Base-by-base conservation (phyloP, 495 filamentous ascomycete species). In the Aspergillus sparsus region DNA sequence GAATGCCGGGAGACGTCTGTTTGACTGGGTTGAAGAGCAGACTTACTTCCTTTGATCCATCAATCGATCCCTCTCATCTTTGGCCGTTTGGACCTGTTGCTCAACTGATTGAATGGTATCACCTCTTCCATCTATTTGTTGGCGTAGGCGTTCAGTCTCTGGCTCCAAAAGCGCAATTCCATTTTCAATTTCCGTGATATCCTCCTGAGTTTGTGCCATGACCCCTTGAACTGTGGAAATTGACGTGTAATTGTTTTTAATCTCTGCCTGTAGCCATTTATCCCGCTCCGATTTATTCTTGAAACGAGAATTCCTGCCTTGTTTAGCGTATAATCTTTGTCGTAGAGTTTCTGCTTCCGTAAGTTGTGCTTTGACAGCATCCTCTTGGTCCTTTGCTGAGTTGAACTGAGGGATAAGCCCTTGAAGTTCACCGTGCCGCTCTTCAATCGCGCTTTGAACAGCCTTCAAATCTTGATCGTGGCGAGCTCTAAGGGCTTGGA, bases 321-420 rank as follows among this genome's bases (percentile, higher is more conserved):
- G 95, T 72, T 99, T 99, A 50, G 89, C 91, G 65, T 97, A 92
- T 13, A 99, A 80, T 31, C 93, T 86, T 64, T 89, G 88, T 42
- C 91, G 80, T 1, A 80, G 83, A 7, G 86, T 87, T 68, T 94
- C 89, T 6, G 90, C 90, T 39, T 88, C 81, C 16, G 88, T 87
- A 5, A 97, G 80, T 47, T 89, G 82, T 34, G 86, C 71, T 64
- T 85, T 88, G 34, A 92, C 77, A 6, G 77, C 76, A 11, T 79
- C 79, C 68, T 98, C 94, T 54, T 94, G 80, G 36, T 83, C 80
- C 66, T 88, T 90, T 64, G 84, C 85, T 34, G 83, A 75, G 45
- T 84, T 88, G 71, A 93, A 95, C 11, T 87, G 79, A 7, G 95
- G 93, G 7, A 83, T 71, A 10, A 97, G 71, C 49, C 88, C 77